These are phyloP conservation scores for Mesotaenium endlicherianum DNA, from an alignment of 139 green algal species.

Conservation along the genomic window DNA sequence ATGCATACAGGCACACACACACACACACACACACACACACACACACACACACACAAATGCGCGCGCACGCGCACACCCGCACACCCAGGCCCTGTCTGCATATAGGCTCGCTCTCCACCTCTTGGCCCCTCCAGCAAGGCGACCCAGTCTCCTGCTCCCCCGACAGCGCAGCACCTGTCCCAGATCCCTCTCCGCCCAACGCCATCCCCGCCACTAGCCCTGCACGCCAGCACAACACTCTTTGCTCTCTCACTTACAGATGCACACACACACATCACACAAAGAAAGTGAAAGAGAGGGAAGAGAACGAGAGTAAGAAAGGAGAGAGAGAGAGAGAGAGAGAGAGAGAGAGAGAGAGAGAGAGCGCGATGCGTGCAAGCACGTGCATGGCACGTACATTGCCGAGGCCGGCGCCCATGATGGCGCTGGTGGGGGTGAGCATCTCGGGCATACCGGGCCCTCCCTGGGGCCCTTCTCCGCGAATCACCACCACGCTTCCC, in stretches of 20 bases:
- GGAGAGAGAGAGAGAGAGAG: background rate
- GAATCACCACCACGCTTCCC: constrained; percentile 84
- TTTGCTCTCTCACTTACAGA: background rate
- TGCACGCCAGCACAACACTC: background rate
- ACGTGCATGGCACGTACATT: constrained; percentile 60
- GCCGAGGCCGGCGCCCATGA: constrained; percentile 96
- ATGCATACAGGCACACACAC: background rate
- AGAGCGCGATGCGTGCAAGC: too few species aligned
- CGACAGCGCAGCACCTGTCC: too few species aligned
- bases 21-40: background rate
- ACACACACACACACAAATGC: too few species aligned
- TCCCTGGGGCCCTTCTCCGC: constrained; percentile 94
- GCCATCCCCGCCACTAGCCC: too few species aligned
- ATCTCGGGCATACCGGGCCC: constrained; percentile 99
- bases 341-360: background rate
- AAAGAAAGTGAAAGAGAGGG: background rate
- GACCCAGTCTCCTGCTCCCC: too few species aligned
- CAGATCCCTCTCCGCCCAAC: too few species aligned
- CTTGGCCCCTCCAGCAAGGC: too few species aligned
- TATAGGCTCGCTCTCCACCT: too few species aligned
- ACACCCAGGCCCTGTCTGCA: background rate
- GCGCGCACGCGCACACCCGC: background rate
- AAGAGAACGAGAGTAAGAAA: background rate
- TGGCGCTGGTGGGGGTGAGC: constrained; percentile 92
- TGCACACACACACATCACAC: background rate